Base-by-base conservation (phyloP, 805 yeast genomes). In the Ogataea saltuana region DNA sequence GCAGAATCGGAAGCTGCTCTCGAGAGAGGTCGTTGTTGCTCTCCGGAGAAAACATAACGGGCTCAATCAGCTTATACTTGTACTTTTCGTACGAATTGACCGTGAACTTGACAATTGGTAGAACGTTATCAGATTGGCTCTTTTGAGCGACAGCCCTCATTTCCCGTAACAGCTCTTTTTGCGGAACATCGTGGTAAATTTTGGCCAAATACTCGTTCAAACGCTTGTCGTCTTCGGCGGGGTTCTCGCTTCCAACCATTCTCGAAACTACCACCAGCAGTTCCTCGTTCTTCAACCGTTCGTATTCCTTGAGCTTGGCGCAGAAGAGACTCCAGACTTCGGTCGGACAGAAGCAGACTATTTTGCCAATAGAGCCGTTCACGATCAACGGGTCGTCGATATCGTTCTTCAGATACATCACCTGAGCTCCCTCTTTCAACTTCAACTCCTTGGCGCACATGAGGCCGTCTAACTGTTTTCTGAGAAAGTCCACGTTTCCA, bases 361-460 rank as follows among this genome's bases (percentile, higher is more conserved):
- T 83, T 28, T 73, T 78, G 0, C 99, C 99, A 28, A 91, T 69
- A 0, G 97, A 79, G 3, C 99, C 99, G 65, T 93, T 93, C 30
- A 93, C 98, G 28, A 93, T 68, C 2, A 71, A 66, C 8, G 80
- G 84, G 50, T 87, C 90, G 21, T 76, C 72, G 3, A 54, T 31
- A 21, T 59, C 63, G 60, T 93, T 93, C 55, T 86, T 88, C 51
- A 93, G 67, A 74, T 88, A 81, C 97, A 93, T 90, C 1, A 93
- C 97, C 63, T 93, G 99, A 0, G 97, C 95, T 27, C 88, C 88
- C 42, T 78, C 81, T 61, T 90, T 91, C 50, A 93, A 67, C 2
- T 69, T 72, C 12, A 93, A 58, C 6, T 54, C 59, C 44, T 75
- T 72, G 20, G 83, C 85, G 33, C 93, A 95, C 85, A 90, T 82